A percentile compares a stretch with the other conserved stretches of the same genome.
Evolutionary conservation across 2,329 filamentous ascomycete genomes (phyloP).

Genomic region (Aspergillus sp.): DNA sequence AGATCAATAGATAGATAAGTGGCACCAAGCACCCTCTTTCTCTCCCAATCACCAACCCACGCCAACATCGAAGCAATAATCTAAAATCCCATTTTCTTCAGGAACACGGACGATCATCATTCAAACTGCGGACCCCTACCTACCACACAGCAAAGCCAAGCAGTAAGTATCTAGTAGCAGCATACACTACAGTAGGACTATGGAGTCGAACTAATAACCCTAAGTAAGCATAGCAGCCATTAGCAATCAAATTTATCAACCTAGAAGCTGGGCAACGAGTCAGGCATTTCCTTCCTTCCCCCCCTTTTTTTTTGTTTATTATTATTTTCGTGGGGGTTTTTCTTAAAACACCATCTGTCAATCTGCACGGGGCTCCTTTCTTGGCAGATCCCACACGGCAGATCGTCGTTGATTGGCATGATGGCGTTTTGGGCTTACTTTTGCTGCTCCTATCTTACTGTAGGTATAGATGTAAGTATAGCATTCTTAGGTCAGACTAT

Average conservation of each 20-base stretch:
- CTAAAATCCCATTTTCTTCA: conserved; percentile 6
- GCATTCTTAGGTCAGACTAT: neutral
- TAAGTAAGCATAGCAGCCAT: too few species aligned
- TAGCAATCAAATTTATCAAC: too few species aligned
- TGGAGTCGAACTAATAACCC: too few species aligned
- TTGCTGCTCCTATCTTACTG: neutral
- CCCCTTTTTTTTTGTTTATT: neutral
- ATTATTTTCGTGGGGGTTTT: neutral
- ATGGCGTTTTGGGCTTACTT: conserved; percentile 18
- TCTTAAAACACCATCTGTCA: conserved; percentile 30
- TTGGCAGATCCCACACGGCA: conserved; percentile 41
- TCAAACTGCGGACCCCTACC: neutral
- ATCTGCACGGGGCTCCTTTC: conserved; percentile 36
- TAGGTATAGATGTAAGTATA: neutral
- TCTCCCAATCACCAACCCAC: too few species aligned
- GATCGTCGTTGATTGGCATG: conserved; percentile 39
- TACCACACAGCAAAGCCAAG: too few species aligned
- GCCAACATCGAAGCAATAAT: too few species aligned
- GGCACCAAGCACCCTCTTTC: too few species aligned
- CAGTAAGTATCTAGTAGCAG: too few species aligned
- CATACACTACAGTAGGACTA: too few species aligned
- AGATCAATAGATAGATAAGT: too few species aligned
- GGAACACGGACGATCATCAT: conserved; percentile 10
- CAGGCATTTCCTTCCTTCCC: neutral
- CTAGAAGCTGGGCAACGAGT: too few species aligned